A percentile compares a stretch with the other conserved stretches of the same genome.
Evolutionary conservation across 2,329 filamentous ascomycete species (phyloP).

Genomic region (Diaporthe sp.): DNA sequence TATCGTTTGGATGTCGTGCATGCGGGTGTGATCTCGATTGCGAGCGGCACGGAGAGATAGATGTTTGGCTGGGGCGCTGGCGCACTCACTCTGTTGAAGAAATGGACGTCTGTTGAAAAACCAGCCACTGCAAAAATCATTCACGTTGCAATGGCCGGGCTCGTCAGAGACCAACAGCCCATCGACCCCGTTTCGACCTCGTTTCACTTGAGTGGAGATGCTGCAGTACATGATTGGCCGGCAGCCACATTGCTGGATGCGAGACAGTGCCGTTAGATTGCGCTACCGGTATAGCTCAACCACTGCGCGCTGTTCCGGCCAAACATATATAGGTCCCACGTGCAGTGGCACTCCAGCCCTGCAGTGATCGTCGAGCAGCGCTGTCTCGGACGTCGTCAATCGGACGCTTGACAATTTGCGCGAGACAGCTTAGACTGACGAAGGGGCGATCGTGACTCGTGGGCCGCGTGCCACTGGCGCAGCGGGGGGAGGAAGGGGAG

Average conservation of each 20-base stretch:
- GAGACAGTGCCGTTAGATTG: background rate
- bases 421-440: conserved; percentile 3
- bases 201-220: conserved; percentile 19
- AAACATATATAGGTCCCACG: conserved; percentile 24
- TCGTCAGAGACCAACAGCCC: background rate
- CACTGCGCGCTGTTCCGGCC: background rate
- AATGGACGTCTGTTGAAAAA: background rate
- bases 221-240: background rate
- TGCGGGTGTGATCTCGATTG: background rate
- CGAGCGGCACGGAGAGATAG: background rate
- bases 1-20: background rate
- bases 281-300: no score
- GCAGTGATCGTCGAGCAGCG: conserved; percentile 14
- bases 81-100: background rate
- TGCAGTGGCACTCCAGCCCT: conserved; percentile 16
- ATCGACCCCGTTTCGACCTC: conserved; percentile 8
- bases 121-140: background rate
- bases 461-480: background rate
- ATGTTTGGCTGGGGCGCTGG: background rate
- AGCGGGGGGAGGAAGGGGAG: background rate
- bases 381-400: conserved; percentile 19
- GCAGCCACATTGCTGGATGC: background rate
- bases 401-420: conserved; percentile 12
- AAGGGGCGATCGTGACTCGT: conserved; percentile 7
- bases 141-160: background rate